These are phyloP conservation scores for Sporothrix phasma DNA, from an alignment of 2,329 filamentous ascomycete genomes.

Conservation along the genomic window DNA sequence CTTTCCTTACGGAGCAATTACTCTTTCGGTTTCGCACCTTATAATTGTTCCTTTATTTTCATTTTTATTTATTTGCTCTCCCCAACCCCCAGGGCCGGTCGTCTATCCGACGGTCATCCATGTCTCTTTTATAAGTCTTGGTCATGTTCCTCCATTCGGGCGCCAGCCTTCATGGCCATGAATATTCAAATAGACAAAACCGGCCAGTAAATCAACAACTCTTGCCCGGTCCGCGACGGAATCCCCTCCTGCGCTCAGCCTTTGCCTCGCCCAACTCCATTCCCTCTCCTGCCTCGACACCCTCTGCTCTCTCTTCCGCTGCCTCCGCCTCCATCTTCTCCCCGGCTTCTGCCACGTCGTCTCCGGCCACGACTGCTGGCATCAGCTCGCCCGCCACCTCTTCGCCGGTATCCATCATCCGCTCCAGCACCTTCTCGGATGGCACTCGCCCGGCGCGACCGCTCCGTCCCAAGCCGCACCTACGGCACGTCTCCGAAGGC, in stretches of 20 bases:
- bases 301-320: constrained; percentile 8
- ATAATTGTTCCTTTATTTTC: not conserved
- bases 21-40: not conserved
- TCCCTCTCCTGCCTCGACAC: constrained; percentile 6
- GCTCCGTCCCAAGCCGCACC: constrained; percentile 11
- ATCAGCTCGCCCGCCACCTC: not conserved
- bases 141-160: constrained; percentile 51
- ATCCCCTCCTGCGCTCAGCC: constrained; percentile 35
- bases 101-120: constrained; percentile 6
- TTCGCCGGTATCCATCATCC: constrained; percentile 12
- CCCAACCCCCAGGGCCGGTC: constrained; percentile 3
- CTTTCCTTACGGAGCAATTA: not conserved
- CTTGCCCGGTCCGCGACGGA: constrained; percentile 26
- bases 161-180: constrained; percentile 50
- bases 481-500: constrained; percentile 14
- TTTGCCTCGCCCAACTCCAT: constrained; percentile 24
- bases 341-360: not conserved
- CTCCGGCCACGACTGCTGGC: constrained; percentile 6
- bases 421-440: constrained; percentile 11
- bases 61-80: not conserved
- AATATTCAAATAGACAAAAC: constrained; percentile 37
- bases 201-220: constrained; percentile 22
- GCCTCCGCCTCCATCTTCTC: not conserved
- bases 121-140: constrained; percentile 13
- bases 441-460: constrained; percentile 1